Conservation (phyloP, 345 rosid genomes). For the Bretschneidera sinensis region DNA sequence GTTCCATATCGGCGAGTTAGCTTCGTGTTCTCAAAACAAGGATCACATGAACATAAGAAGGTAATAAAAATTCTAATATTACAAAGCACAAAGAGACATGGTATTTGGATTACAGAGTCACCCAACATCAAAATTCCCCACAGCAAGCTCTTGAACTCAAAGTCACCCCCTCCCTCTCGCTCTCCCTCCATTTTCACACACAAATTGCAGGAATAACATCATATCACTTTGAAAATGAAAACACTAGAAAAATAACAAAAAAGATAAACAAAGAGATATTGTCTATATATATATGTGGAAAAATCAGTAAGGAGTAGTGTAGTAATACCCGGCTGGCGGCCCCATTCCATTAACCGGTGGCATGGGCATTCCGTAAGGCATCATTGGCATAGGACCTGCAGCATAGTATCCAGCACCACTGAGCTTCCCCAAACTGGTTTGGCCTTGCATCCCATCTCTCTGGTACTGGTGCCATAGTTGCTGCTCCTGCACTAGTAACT, state of each 20-base stretch:
- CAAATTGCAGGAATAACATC: conserved; percentile 23
- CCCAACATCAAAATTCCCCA: conserved; percentile 27
- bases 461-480: conserved; percentile 73
- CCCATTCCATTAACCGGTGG: conserved; percentile 50
- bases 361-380: conserved; percentile 65
- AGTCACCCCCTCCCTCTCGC: conserved; percentile 13
- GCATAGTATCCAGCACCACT: conserved; percentile 33
- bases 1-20: neutral
- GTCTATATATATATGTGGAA: conserved; percentile 18
- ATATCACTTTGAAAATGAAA: conserved; percentile 23
- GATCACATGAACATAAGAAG: conserved; percentile 11
- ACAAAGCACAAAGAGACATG: conserved; percentile 34
- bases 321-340: conserved; percentile 44
- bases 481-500: conserved; percentile 62
- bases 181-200: conserved; percentile 23
- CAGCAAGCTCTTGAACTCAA: conserved; percentile 14
- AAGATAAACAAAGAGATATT: conserved; percentile 25
- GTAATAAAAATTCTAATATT: conserved; percentile 23
- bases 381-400: conserved; percentile 29
- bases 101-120: conserved; percentile 21
- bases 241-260: conserved; percentile 8
- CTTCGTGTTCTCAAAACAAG: neutral
- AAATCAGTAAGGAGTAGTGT: conserved; percentile 36
- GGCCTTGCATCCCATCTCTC: conserved; percentile 78
- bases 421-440: conserved; percentile 58